Evolutionary conservation across 352 stramenopile species (phyloP).

Genomic region (Peronospora destructor): DNA sequence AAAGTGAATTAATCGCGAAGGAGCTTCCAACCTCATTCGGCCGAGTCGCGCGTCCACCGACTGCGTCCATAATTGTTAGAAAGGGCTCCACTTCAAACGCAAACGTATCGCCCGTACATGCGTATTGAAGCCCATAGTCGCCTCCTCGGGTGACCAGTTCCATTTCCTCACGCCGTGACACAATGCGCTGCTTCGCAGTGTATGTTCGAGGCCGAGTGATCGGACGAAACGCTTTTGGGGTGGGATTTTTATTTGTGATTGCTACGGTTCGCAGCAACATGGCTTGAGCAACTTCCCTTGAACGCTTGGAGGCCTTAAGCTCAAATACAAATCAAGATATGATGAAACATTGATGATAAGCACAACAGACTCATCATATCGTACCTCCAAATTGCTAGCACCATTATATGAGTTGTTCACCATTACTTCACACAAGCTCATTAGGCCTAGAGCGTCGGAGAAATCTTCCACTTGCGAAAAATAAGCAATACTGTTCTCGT

Average conservation of each 20-base stretch:
- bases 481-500: slow-evolving; percentile 65
- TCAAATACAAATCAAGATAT: neutral
- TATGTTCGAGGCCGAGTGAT: slow-evolving; percentile 52
- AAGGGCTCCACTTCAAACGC: slow-evolving; percentile 68
- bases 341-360: slow-evolving; percentile 1
- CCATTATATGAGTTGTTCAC: slow-evolving; percentile 47
- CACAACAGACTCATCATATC: neutral
- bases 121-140: slow-evolving; percentile 21
- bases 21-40: neutral
- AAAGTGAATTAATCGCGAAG: slow-evolving; percentile 11
- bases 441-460: slow-evolving; percentile 45
- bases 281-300: slow-evolving; percentile 41
- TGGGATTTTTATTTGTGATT: slow-evolving; percentile 61
- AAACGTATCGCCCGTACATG: slow-evolving; percentile 52
- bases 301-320: slow-evolving; percentile 49
- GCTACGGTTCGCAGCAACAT: slow-evolving; percentile 59
- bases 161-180: slow-evolving; percentile 40
- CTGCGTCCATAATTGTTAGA: slow-evolving; percentile 37
- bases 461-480: slow-evolving; percentile 76
- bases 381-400: slow-evolving; percentile 45
- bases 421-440: slow-evolving; percentile 65
- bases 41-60: slow-evolving; percentile 1
- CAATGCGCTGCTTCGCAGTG: slow-evolving; percentile 38
- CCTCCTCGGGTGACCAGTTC: slow-evolving; percentile 14
- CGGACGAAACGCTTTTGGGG: slow-evolving; percentile 62